Base-by-base conservation (phyloP, 202 grass and related monocot genomes). In the Panicum virgatum region DNA sequence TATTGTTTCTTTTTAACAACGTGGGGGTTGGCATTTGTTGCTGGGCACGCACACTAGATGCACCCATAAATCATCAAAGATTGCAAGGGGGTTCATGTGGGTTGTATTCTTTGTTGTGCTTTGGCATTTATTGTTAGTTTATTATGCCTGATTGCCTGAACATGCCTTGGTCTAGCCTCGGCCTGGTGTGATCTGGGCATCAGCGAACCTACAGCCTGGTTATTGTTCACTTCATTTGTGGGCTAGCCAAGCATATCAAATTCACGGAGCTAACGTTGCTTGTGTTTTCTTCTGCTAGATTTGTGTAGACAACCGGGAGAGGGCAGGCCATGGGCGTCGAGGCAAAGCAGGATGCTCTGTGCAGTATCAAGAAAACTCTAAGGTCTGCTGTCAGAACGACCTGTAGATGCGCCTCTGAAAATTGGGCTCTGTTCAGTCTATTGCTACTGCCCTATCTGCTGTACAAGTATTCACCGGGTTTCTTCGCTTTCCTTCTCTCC, bases 401-500 rank as follows among this genome's bases (percentile, higher is more conserved):
- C 52, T 95, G 86, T 60, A 81, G 69, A 87, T 96, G 60, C 52
- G 85, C 84, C 66, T 84, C 77, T 60, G 79, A 93, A 76, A 70
- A 93, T 80, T 54, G 89, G 69, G 80, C 72, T 69, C 11, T 96
- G 39, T 76, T 89, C 65, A 67, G 73, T 85, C 62, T 93, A 11
- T 11, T 19, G 27, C 65, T 95, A 23, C 83, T 93, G 71, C 86
- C 96, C 16, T 85, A 88, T 73, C 80, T 95, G 48, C 52, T 98
- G 30, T 87, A 93, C 80, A 89, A 19, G 82, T 87, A 38, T 40
- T 90, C 85, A n/a, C 90, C 89, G 59, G 86, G 76, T 48, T 76
- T 96, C 42, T 98, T 96, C 37, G 78, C 47, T 27, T 89, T 96
- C 56, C 30, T 98, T 47, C 44, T 96, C 1, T 93, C 96, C 44